phyloP scores from a whole-genome alignment of 768 basidiomycete genomes.

The Leccinum disarticulatum region DNA sequence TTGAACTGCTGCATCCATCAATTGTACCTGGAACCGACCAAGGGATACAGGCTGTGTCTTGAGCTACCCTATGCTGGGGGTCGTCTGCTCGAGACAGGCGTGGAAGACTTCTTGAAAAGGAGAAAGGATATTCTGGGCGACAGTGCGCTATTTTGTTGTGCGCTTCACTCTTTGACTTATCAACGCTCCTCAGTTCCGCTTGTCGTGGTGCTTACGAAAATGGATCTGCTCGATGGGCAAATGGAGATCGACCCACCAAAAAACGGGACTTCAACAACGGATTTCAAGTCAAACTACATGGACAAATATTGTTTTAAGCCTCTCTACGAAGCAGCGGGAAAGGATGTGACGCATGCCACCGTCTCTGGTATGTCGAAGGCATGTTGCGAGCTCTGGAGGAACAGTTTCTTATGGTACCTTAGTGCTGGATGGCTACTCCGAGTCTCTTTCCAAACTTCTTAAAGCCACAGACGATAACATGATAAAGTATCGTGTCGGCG shows the following conservation, averaged over 20 bases:
- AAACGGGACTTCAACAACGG: background rate
- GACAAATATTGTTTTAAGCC: conserved; percentile 2
- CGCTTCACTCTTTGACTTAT: too few relatives aligned
- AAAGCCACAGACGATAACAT: conserved; percentile 4
- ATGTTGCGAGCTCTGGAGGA: background rate
- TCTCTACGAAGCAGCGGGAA: conserved; percentile 2
- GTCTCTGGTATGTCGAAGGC: conserved; percentile 9
- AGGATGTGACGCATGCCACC: background rate
- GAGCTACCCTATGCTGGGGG: too few relatives aligned
- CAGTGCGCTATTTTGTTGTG: too few relatives aligned
- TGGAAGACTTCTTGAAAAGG: too few relatives aligned
- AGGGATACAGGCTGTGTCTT: too few relatives aligned
- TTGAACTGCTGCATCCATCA: too few relatives aligned
- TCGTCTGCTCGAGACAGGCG: too few relatives aligned
- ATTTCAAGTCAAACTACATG: background rate
- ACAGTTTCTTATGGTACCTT: background rate
- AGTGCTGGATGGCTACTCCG: conserved; percentile 6
- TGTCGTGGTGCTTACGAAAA: conserved; percentile 13
- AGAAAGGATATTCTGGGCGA: too few relatives aligned
- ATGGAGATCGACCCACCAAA: conserved; percentile 4
- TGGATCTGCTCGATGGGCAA: conserved; percentile 5
- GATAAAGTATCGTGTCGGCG: conserved; percentile 5
- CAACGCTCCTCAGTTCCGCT: too few relatives aligned
- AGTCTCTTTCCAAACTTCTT: conserved; percentile 5
- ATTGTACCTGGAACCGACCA: too few relatives aligned